Conservation (phyloP, 345 rosid genomes). For the Aethionema arabicum region DNA sequence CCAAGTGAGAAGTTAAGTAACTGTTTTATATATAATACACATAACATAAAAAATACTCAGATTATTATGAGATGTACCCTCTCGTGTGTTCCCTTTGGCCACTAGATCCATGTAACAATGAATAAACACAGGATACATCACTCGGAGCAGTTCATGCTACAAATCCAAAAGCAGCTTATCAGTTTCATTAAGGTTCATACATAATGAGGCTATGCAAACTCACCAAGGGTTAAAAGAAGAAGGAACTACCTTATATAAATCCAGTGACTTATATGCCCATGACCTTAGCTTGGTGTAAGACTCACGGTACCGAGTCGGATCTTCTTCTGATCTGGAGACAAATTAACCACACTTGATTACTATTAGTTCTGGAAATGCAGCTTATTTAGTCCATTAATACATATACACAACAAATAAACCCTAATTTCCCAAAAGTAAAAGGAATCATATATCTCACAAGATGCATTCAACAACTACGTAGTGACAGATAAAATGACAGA, state of each 20-base stretch:
- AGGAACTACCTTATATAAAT: constrained; percentile 69
- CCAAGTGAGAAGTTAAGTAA: constrained; percentile 9
- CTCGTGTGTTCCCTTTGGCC: constrained; percentile 75
- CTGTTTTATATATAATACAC: not conserved
- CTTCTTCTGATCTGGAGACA: constrained; percentile 58
- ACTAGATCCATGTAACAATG: constrained; percentile 95
- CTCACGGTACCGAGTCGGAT: constrained; percentile 61
- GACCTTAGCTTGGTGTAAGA: constrained; percentile 81
- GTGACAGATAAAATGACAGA: not conserved
- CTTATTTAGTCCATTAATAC: not conserved
- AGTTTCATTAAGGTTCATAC: not conserved
- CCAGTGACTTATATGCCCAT: constrained; percentile 80
- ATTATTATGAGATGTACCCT: constrained; percentile 48
- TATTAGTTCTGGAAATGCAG: not conserved
- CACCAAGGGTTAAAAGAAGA: not conserved
- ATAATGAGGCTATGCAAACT: not conserved
- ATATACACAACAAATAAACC: constrained; percentile 11
- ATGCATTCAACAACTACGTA: not conserved
- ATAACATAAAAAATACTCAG: not conserved
- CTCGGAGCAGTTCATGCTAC: constrained; percentile 95
- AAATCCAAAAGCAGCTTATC: constrained; percentile 26
- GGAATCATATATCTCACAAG: constrained; percentile 15
- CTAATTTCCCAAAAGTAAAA: constrained; percentile 14
- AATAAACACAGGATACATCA: constrained; percentile 92
- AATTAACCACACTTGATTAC: constrained; percentile 8